Evolutionary conservation across 2,329 filamentous ascomycete species (phyloP).

Genomic region (Colletotrichum brevisporum): DNA sequence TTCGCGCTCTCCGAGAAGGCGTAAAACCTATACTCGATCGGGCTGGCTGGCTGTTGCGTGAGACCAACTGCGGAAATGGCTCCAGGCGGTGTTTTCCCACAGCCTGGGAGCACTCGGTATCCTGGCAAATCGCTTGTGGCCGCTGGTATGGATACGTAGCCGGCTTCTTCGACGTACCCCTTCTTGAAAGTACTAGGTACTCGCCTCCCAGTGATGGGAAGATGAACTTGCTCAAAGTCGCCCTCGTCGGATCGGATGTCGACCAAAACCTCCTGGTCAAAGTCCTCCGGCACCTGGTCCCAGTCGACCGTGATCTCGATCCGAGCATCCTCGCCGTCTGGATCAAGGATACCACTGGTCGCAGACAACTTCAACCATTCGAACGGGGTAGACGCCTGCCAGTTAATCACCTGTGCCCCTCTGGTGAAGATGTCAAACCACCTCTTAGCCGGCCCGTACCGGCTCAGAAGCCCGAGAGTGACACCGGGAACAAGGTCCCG

Average conservation of each 20-base stretch:
- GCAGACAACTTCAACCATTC: slow-evolving; percentile 49
- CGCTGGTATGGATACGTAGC: slow-evolving; percentile 52
- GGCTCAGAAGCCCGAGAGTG: slow-evolving; percentile 50
- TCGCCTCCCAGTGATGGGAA: slow-evolving; percentile 43
- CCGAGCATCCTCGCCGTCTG: slow-evolving; percentile 49
- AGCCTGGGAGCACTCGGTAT: slow-evolving; percentile 48
- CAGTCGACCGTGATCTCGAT: slow-evolving; percentile 51
- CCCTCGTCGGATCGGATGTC: slow-evolving; percentile 52
- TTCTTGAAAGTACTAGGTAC: slow-evolving; percentile 50
- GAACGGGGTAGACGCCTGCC: slow-evolving; percentile 50
- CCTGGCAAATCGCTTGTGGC: slow-evolving; percentile 34
- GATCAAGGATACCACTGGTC: slow-evolving; percentile 48
- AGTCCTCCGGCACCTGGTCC: slow-evolving; percentile 54
- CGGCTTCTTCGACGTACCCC: slow-evolving; percentile 52
- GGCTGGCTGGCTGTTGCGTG: slow-evolving; percentile 41
- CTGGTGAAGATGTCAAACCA: slow-evolving; percentile 55
- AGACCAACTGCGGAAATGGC: slow-evolving; percentile 41
- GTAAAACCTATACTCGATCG: slow-evolving; percentile 50
- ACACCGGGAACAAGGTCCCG: slow-evolving; percentile 49
- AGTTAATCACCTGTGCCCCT: slow-evolving; percentile 49
- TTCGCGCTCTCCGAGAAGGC: slow-evolving; percentile 45
- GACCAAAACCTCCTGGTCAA: slow-evolving; percentile 58
- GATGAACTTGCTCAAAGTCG: slow-evolving; percentile 54
- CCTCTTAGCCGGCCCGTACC: slow-evolving; percentile 48
- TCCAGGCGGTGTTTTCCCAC: slow-evolving; percentile 47